Evolutionary conservation across 345 rosid species (phyloP).

Genomic region (Eucalyptus polyanthemos): DNA sequence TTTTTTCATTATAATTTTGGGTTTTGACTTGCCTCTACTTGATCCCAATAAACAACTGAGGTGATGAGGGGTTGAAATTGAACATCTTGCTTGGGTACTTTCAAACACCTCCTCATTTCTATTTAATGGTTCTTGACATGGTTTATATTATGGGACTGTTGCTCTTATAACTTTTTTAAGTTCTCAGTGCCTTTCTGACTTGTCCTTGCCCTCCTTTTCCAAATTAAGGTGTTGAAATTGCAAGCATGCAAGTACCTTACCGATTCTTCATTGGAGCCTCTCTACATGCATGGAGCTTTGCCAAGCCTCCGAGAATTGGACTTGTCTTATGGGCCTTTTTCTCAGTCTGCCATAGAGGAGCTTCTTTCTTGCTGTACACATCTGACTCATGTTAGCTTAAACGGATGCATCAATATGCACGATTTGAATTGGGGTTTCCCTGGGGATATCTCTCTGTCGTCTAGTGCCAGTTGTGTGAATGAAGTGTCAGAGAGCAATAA

Average conservation of each 20-base stretch:
- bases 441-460: conserved; percentile 25
- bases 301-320: conserved; percentile 78
- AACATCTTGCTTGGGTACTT: background rate
- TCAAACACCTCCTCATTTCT: background rate
- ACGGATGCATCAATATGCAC: conserved; percentile 89
- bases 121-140: background rate
- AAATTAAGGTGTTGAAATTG: conserved; percentile 63
- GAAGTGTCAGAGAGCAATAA: conserved; percentile 7
- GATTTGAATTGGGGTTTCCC: conserved; percentile 80
- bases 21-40: background rate
- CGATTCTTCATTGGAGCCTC: conserved; percentile 84
- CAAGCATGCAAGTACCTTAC: conserved; percentile 98
- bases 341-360: conserved; percentile 91
- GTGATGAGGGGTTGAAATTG: background rate
- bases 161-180: background rate
- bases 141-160: background rate
- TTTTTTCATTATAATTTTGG: background rate
- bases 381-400: conserved; percentile 90
- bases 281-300: conserved; percentile 77
- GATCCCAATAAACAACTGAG: background rate
- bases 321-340: conserved; percentile 85
- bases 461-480: conserved; percentile 4
- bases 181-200: background rate
- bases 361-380: conserved; percentile 89
- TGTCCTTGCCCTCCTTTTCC: background rate